Evolutionary conservation across 768 basidiomycete species (phyloP).

Genomic region (Coprinellus aureogranulatus): DNA sequence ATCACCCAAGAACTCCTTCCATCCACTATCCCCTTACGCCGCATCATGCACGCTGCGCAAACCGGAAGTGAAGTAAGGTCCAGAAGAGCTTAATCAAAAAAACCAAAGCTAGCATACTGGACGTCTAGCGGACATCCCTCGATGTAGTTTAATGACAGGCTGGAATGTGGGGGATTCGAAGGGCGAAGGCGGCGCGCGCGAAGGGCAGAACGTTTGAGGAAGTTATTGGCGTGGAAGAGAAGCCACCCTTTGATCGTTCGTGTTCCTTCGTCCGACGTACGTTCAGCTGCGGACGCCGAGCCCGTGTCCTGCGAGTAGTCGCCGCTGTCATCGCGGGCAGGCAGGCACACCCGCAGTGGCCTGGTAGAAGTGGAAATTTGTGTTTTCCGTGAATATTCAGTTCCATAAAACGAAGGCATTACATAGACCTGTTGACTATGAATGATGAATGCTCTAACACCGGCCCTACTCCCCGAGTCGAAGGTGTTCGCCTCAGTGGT

Average conservation of each 20-base stretch:
- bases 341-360: no score
- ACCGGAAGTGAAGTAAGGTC: neutral
- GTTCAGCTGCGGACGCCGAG: no score
- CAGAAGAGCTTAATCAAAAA: neutral
- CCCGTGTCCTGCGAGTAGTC: no score
- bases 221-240: neutral
- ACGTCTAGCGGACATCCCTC: neutral
- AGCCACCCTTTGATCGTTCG: neutral
- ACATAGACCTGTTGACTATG: no score
- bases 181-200: no score
- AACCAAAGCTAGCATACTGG: neutral
- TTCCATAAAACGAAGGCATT: no score
- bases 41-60: neutral
- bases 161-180: neutral
- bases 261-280: neutral
- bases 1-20: neutral
- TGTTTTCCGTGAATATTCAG: no score
- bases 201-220: neutral
- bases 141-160: neutral
- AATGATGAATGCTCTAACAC: no score
- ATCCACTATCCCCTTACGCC: neutral
- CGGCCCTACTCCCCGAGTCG: no score
- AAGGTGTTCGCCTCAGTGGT: no score
- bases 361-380: no score
- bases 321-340: no score